These are phyloP conservation scores for Gossypium trilobum DNA, from an alignment of 441 rosid species.

Conservation along the genomic window DNA sequence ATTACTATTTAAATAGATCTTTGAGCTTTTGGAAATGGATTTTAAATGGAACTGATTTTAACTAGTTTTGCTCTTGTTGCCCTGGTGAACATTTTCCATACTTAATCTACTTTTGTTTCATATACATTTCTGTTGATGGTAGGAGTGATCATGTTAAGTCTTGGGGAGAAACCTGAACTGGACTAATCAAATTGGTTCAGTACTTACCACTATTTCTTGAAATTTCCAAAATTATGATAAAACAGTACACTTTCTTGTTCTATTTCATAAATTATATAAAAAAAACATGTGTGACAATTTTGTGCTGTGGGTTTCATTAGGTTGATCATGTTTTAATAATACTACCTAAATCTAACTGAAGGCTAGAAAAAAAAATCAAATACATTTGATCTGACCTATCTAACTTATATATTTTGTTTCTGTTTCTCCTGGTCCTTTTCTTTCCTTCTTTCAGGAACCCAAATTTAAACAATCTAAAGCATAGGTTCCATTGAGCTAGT, in stretches of 20 bases:
- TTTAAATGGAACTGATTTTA: not conserved
- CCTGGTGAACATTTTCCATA: not conserved
- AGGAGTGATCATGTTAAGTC: not conserved
- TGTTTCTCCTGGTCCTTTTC: not conserved
- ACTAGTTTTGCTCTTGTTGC: not conserved
- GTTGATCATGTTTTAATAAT: not conserved
- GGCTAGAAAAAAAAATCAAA: not conserved
- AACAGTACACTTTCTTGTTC: not conserved
- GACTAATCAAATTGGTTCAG: not conserved
- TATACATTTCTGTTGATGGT: not conserved
- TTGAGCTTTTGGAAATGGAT: constrained; percentile 6
- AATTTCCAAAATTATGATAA: not conserved
- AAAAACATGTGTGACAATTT: not conserved
- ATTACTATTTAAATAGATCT: not conserved
- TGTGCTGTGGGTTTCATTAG: not conserved
- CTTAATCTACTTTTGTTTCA: not conserved
- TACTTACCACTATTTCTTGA: not conserved
- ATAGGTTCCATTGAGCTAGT: not conserved
- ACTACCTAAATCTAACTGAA: not conserved
- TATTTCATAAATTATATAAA: not conserved
- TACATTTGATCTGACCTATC: not conserved
- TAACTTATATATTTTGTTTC: not conserved
- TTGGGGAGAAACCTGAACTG: not conserved
- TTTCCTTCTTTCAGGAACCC: not conserved
- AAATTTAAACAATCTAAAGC: not conserved